A percentile compares a stretch with the other conserved stretches of the same genome.
These are phyloP conservation scores for Helminthosporium solani DNA, from an alignment of 2,329 filamentous ascomycete species.

Conservation along the genomic window DNA sequence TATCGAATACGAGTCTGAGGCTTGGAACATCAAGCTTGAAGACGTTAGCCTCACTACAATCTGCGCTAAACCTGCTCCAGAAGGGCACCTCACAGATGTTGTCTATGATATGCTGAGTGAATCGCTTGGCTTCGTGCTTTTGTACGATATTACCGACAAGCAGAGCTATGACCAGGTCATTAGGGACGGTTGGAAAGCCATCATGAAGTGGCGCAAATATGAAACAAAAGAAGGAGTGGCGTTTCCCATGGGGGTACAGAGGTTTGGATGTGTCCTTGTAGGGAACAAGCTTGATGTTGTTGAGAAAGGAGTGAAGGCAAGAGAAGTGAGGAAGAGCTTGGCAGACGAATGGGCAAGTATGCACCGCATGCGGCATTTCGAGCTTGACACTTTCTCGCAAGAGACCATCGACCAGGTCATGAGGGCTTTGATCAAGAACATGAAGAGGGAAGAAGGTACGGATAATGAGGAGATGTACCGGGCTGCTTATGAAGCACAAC, in stretches of 20 bases:
- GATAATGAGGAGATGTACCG: constrained; percentile 9
- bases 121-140: constrained; percentile 12
- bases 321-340: constrained; percentile 17
- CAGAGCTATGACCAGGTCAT: constrained; percentile 25
- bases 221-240: neutral
- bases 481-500: neutral
- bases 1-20: constrained; percentile 6
- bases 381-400: constrained; percentile 15
- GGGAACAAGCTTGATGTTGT: constrained; percentile 28
- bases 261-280: constrained; percentile 32
- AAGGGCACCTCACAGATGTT: neutral
- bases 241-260: constrained; percentile 6
- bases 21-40: constrained; percentile 12
- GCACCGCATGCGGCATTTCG: constrained; percentile 23
- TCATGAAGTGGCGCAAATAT: neutral
- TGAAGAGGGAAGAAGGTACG: constrained; percentile 9
- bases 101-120: too few relatives aligned
- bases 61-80: constrained; percentile 4
- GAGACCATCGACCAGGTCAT: constrained; percentile 15
- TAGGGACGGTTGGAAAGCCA: constrained; percentile 10
- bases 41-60: constrained; percentile 25
- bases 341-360: constrained; percentile 27
- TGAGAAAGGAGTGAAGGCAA: neutral
- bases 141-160: constrained; percentile 30
- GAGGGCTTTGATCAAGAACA: constrained; percentile 16